Percentiles rank a stretch among this genome's conserved stretches.
Conservation (phyloP, 2,329 filamentous ascomycete genomes). For the Shiraia sp. region DNA sequence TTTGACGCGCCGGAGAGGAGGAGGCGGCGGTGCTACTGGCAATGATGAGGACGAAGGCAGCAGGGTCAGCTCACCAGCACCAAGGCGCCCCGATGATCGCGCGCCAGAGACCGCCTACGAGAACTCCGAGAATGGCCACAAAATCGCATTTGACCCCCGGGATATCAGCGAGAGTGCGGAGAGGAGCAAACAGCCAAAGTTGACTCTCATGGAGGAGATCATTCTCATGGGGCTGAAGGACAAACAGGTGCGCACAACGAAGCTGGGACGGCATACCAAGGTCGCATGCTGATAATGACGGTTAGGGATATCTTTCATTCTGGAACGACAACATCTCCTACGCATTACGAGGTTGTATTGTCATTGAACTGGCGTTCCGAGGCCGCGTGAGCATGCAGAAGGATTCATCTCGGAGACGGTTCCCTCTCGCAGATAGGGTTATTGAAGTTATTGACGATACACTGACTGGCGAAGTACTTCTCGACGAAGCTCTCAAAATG, state of each 20-base stretch:
- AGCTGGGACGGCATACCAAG: conserved; percentile 7
- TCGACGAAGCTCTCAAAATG: conserved; percentile 99
- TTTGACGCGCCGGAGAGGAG: conserved; percentile 71
- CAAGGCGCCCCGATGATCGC: conserved; percentile 63
- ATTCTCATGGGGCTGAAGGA: conserved; percentile 94
- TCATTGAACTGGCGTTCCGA: conserved; percentile 94
- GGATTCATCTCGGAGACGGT: conserved; percentile 86
- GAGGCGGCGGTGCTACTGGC: conserved; percentile 60
- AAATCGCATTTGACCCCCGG: conserved; percentile 95
- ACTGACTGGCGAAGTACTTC: conserved; percentile 91
- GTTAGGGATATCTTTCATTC: conserved; percentile 93
- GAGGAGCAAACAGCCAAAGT: conserved; percentile 94
- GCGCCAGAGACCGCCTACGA: conserved; percentile 82
- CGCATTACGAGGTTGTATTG: conserved; percentile 94
- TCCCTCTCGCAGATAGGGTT: conserved; percentile 87
- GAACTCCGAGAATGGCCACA: conserved; percentile 91
- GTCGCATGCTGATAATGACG: conserved; percentile 20
- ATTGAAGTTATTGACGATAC: conserved; percentile 98
- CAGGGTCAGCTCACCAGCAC: conserved; percentile 68
- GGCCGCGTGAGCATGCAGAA: conserved; percentile 99
- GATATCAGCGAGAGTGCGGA: conserved; percentile 97
- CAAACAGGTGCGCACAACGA: conserved; percentile 75
- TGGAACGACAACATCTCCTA: conserved; percentile 99
- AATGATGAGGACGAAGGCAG: conserved; percentile 65
- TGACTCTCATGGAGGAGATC: conserved; percentile 98